These are phyloP conservation scores for Ophioceras dolichostomum DNA, from an alignment of 2,329 filamentous ascomycete species.

Conservation along the genomic window DNA sequence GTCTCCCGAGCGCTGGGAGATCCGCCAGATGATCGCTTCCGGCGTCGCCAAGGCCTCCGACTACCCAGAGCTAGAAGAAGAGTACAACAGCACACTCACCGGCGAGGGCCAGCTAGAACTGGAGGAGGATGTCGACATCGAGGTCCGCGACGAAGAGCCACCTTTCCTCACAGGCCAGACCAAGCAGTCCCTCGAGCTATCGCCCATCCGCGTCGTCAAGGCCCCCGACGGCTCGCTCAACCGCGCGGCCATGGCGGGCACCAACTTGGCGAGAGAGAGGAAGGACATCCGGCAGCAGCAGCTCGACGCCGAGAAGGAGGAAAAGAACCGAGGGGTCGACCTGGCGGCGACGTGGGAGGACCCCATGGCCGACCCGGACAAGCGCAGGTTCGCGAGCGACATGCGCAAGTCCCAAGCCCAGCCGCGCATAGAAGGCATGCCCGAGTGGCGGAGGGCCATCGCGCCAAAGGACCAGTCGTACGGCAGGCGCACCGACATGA, in stretches of 20 bases:
- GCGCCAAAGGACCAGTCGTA: constrained; percentile 68
- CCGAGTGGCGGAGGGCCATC: constrained; percentile 85
- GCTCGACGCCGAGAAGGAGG: constrained; percentile 64
- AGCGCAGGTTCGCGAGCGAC: constrained; percentile 82
- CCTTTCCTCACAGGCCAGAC: constrained; percentile 94
- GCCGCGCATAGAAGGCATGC: constrained; percentile 54
- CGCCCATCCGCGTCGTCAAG: constrained; percentile 92
- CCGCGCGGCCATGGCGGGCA: constrained; percentile 87
- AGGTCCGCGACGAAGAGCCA: constrained; percentile 90
- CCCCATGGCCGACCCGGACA: constrained; percentile 79
- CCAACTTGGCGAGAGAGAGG: constrained; percentile 76
- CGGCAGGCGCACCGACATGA: constrained; percentile 79
- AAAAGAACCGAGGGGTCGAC: constrained; percentile 63
- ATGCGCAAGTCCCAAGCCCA: constrained; percentile 53
- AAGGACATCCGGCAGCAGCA: constrained; percentile 84
- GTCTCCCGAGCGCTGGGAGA: constrained; percentile 95
- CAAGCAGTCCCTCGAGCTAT: constrained; percentile 88
- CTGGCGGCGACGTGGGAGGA: constrained; percentile 90
- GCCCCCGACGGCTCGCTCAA: constrained; percentile 98
- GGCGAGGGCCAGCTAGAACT: constrained; percentile 83
- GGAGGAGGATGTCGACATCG: constrained; percentile 94
- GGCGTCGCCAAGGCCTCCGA: constrained; percentile 87
- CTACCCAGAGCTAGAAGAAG: constrained; percentile 88
- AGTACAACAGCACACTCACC: constrained; percentile 77
- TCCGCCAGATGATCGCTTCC: constrained; percentile 89